phyloP scores from a whole-genome alignment of 1,284 basidiomycete species.

The Papiliotrema terrestris region DNA sequence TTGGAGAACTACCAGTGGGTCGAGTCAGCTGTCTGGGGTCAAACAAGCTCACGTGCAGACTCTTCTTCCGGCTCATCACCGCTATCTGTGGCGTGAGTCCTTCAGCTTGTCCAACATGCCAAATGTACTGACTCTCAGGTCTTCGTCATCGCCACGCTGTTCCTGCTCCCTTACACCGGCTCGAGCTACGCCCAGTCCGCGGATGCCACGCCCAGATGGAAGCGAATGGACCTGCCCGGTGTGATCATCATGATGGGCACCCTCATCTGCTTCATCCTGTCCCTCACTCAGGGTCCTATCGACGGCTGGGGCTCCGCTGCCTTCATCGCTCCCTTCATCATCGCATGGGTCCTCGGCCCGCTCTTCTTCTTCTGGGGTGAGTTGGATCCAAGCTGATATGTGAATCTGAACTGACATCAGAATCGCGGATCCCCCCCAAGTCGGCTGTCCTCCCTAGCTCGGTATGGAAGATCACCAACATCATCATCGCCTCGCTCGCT shows the following conservation, averaged over 20 bases:
- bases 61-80: constrained; percentile 43
- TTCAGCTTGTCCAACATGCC: too few relatives aligned
- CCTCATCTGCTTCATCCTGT: constrained; percentile 43
- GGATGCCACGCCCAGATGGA: constrained; percentile 27
- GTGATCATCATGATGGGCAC: constrained; percentile 35
- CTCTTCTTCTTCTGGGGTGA: constrained; percentile 43
- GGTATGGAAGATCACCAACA: constrained; percentile 37
- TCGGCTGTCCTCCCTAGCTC: constrained; percentile 31
- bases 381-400: background rate
- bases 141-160: constrained; percentile 24
- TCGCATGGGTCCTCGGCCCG: constrained; percentile 29
- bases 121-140: constrained; percentile 8
- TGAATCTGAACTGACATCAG: constrained; percentile 3
- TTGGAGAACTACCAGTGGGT: constrained; percentile 18
- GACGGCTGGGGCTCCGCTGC: constrained; percentile 39
- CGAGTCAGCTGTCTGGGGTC: too few relatives aligned
- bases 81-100: constrained; percentile 26
- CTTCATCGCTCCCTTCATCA: constrained; percentile 45
- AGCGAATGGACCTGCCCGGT: constrained; percentile 43
- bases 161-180: constrained; percentile 31
- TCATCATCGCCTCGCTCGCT: constrained; percentile 25
- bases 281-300: constrained; percentile 41
- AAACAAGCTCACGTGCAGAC: constrained; percentile 5
- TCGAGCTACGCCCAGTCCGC: constrained; percentile 14
- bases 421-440: constrained; percentile 22